Evolutionary conservation across 1,139 yeast genomes (phyloP).

Genomic region (Schwanniomyces etchellsii): DNA sequence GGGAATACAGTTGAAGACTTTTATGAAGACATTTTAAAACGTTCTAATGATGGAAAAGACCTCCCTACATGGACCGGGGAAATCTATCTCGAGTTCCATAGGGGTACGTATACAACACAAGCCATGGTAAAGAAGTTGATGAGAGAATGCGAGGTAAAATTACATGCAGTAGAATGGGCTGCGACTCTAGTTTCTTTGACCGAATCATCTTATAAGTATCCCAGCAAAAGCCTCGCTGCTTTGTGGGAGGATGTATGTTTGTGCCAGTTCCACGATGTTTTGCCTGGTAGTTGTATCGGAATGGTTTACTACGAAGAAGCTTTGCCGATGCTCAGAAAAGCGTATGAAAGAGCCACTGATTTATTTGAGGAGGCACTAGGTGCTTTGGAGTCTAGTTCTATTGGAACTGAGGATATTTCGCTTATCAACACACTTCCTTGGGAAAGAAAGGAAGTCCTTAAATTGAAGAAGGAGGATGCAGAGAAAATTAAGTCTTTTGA

Average conservation of each 20-base stretch:
- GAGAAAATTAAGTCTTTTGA: slow-evolving; percentile 1
- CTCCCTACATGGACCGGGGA: slow-evolving; percentile 93
- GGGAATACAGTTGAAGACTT: slow-evolving; percentile 78
- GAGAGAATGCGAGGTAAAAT: slow-evolving; percentile 69
- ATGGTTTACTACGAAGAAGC: slow-evolving; percentile 92
- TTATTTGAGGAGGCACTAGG: slow-evolving; percentile 50
- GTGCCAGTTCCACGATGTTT: slow-evolving; percentile 94
- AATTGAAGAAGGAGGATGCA: slow-evolving; percentile 4
- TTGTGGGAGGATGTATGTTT: slow-evolving; percentile 86
- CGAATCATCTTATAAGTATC: slow-evolving; percentile 55
- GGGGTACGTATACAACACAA: slow-evolving; percentile 96
- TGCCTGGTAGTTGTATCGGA: slow-evolving; percentile 94
- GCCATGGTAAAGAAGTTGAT: slow-evolving; percentile 78
- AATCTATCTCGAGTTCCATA: slow-evolving; percentile 87
- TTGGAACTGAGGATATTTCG: slow-evolving; percentile 11
- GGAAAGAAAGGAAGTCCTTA: slow-evolving; percentile 50
- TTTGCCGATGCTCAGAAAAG: slow-evolving; percentile 64
- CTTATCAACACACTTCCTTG: slow-evolving; percentile 63
- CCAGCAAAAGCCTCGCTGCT: slow-evolving; percentile 56
- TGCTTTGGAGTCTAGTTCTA: slow-evolving; percentile 9
- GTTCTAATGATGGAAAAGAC: slow-evolving; percentile 58
- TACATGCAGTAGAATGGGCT: slow-evolving; percentile 81
- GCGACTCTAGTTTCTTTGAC: slow-evolving; percentile 70
- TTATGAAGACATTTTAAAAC: slow-evolving; percentile 58
- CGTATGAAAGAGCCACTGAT: slow-evolving; percentile 46